A percentile compares a stretch with the other conserved stretches of the same genome.
Conservation (phyloP, 176 grass and related monocot species). For the Musa itinerans region DNA sequence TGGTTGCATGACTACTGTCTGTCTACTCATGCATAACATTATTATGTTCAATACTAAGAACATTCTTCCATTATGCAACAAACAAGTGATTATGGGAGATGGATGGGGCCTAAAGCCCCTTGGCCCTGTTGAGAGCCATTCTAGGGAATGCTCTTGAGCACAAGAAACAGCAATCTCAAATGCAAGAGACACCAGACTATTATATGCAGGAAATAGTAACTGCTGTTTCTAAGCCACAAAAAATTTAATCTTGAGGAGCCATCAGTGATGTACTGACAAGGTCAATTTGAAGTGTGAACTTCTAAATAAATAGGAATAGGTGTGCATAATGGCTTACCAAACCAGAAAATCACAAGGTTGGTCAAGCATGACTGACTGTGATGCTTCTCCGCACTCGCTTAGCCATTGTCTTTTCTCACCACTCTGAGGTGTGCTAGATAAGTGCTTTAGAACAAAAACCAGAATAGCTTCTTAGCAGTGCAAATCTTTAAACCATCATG, state of each 20-base stretch:
- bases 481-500: constrained; percentile 3
- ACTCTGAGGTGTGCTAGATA: not conserved
- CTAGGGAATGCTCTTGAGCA: not conserved
- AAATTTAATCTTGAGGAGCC: not conserved
- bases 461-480: not conserved
- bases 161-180: not conserved
- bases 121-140: too few species aligned
- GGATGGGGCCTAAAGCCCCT: too few species aligned
- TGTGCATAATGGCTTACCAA: not conserved
- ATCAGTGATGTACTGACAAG: not conserved
- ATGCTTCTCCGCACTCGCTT: not conserved
- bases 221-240: too few species aligned
- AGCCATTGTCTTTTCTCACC: not conserved
- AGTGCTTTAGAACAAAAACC: constrained; percentile 7
- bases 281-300: not conserved
- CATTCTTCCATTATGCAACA: too few species aligned
- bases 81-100: too few species aligned
- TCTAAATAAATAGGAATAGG: not conserved
- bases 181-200: too few species aligned
- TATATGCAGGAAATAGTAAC: too few species aligned
- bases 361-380: not conserved
- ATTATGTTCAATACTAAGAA: too few species aligned
- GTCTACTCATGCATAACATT: too few species aligned
- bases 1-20: too few species aligned
- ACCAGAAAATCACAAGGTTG: not conserved